Conservation (phyloP, 176 grass and related monocot species). For the Musa acuminata region DNA sequence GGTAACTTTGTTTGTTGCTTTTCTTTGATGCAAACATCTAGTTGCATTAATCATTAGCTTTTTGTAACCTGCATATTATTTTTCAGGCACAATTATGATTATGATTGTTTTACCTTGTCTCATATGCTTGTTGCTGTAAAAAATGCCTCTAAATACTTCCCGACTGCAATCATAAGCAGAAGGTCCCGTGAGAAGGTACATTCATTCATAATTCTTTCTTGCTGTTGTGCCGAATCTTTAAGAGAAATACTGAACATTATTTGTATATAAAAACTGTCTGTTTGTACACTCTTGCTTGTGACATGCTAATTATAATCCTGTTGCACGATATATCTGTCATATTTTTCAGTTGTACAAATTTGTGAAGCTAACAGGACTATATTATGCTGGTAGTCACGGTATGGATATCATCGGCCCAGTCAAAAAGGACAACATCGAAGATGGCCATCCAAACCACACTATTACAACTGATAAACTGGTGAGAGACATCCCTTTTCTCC, state of each 20-base stretch:
- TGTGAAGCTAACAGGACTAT: conserved; percentile 73
- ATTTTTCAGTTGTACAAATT: conserved; percentile 76
- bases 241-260: no score
- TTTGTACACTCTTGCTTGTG: conserved; percentile 1
- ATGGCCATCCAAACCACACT: conserved; percentile 42
- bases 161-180: conserved; percentile 88
- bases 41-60: neutral
- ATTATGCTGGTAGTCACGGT: conserved; percentile 86
- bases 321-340: neutral
- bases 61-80: neutral
- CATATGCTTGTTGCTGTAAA: conserved; percentile 74
- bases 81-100: neutral
- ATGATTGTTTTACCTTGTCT: neutral
- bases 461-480: conserved; percentile 55
- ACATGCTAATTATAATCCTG: neutral
- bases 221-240: conserved; percentile 4
- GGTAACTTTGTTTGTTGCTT: conserved; percentile 24
- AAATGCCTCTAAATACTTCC: conserved; percentile 60
- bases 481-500: conserved; percentile 5
- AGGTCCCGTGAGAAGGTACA: conserved; percentile 89
- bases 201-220: neutral
- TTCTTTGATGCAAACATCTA: no score
- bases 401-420: conserved; percentile 95
- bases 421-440: conserved; percentile 29
- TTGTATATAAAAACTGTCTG: neutral